Base-by-base conservation (phyloP, 768 basidiomycete genomes). In the Collybia sp. region DNA sequence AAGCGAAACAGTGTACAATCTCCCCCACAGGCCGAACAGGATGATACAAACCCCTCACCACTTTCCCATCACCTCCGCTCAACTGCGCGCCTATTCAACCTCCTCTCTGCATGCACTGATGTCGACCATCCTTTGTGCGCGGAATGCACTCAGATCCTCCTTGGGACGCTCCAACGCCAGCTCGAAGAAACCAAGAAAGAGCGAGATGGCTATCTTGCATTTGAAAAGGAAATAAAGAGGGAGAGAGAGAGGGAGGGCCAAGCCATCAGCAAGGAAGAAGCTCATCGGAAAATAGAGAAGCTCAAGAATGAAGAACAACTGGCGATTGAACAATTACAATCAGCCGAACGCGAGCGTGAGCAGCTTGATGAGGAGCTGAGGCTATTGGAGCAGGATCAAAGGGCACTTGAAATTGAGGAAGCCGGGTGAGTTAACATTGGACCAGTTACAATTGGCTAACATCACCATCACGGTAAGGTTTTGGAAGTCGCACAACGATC, bases 41-140 rank as follows among this genome's bases (percentile, higher is more conserved):
- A 79, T 47, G 76, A 80, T 30, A 72, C 71, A 31, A 80, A 79
- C 58, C 82, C 86, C 39, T 82, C 88, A 17, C 83, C 89, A 30
- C 70, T 88, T 51, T 86, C 88, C 34, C 82, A 86, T 63, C 85
- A 87, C 57, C 69, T 91, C 48, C 82, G 83, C 46, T 88, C 87
- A 31, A 83, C 85, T 40, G 75, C 77, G 49, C 80, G 81, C 15
- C 72, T 93, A 33, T 85, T 89, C 61, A 87, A 86, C 60, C 62
- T 90, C 25, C 72, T 92, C 37, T 88, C 88, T 11, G 78, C 83
- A 46, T 74, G 83, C 36, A 83, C 85, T 43, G 85, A 87, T 30
- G 79, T 94, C 37, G 91, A 93, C 61, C 93, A 97, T 60, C 96
- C 96, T 5, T 75, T 99, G 6, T 99, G 96, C 63, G 82, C 87